Evolutionary conservation across 2,329 filamentous ascomycete species (phyloP).

Genomic region (Metarhizium brunneum): DNA sequence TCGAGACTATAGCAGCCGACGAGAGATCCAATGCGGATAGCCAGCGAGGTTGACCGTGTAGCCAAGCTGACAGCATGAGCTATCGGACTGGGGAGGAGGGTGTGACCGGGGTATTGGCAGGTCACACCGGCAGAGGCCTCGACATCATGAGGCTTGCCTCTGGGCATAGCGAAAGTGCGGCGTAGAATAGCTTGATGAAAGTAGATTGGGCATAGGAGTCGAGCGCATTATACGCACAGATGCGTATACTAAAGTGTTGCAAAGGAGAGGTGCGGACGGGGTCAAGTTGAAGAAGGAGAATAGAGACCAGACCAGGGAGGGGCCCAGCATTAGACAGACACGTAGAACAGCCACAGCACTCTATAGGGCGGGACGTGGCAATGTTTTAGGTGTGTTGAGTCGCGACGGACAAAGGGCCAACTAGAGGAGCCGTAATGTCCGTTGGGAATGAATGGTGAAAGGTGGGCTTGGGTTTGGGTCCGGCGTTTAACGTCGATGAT

Average conservation of each 20-base stretch:
- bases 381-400: not conserved
- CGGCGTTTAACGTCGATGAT: not conserved
- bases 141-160: slow-evolving; percentile 1
- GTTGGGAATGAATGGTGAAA: not conserved
- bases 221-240: slow-evolving; percentile 1
- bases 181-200: not conserved
- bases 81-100: slow-evolving; percentile 47
- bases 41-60: slow-evolving; percentile 49
- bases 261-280: not conserved
- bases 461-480: not conserved
- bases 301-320: not conserved
- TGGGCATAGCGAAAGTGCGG: not conserved
- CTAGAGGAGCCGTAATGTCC: slow-evolving; percentile 1
- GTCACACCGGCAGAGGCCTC: slow-evolving; percentile 10
- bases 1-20: slow-evolving; percentile 42
- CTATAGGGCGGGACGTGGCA: not conserved
- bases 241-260: not conserved
- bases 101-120: slow-evolving; percentile 23
- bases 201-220: not conserved
- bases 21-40: slow-evolving; percentile 43
- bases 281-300: not conserved
- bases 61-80: slow-evolving; percentile 52
- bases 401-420: slow-evolving; percentile 1
- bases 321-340: not conserved
- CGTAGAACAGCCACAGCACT: not conserved